Evolutionary conservation across 495 filamentous ascomycete genomes (phyloP), one percentile per base, ranked within the genome.

Genomic region (Aspergillus cavernicola): DNA sequence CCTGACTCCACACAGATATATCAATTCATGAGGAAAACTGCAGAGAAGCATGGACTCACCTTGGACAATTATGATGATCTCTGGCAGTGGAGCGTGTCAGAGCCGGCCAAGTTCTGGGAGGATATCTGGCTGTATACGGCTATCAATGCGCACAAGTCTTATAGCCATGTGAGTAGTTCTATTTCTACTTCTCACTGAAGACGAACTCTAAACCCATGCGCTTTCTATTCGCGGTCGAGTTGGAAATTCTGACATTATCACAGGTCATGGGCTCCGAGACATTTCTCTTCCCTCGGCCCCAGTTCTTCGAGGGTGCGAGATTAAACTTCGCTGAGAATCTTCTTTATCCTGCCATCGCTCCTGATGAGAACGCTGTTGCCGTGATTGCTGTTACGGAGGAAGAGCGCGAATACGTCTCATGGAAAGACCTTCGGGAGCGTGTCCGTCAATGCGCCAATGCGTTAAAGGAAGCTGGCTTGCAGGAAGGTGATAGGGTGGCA

Each of bases 291-390:
- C 93, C 93, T 11, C 81, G 88, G 33, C 91, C 93, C 1, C 70
- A 77, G 22, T 97, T 95, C 75, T 98, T 95, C 64, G 66, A 80
- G 35, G 87, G 85, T 6, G 82, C 87, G 16, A 82, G 71, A 40
- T 72, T 96, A 50, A 97, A 97, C 63, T 96, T 96, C 66, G 90
- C 91, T 19, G 88, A 96, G 72, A 97, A 97, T 67, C 77, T 97
- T 26, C 80, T 97, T 6, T 95, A 83, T 64, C 90, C 92, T 5
- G 69, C 74, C 12, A 76, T 75, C 37, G 65, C 77, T 16, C 81
- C 83, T 20, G 70, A 81, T 53, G 80, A 84, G 42, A 71, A 82
- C 49, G 66, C 68, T 3, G 60, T 76, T 16, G 89, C 89, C 19
- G 72, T 92, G 20, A 84, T 93, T 59, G 85, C 82, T 32, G 88